Base-by-base conservation (phyloP, 768 basidiomycete genomes). In the Boletus sensibilis region DNA sequence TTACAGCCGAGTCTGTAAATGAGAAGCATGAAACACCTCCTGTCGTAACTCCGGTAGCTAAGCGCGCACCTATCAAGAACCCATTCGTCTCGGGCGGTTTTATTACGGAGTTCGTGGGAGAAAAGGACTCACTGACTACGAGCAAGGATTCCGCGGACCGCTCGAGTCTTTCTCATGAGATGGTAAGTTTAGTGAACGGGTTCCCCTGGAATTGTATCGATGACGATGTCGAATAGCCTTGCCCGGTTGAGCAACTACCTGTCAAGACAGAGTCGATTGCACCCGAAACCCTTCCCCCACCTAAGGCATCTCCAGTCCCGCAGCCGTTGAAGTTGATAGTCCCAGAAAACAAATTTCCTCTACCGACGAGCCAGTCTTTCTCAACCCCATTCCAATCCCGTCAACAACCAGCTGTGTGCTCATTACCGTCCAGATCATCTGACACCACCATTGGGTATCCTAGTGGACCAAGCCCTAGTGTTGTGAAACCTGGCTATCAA, bases 21-120 rank as follows among this genome's bases (percentile, higher is more conserved):
- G 62, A 64, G 43, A 70, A 59, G 27, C 41, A 43, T 18, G 57
- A 54, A 31, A 29, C 50, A 9, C 49, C 57, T 23, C 29, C 49
- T 14, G 43, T 53, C 34, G 23, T 49, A 39, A 49, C 58, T 16
- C 20, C 37, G 4, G 47, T 35, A 41, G 41, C 55, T 27, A 62
- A 62, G 55, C 70, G 67, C 39, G 53, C 60, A 9, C 39, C 58
- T 4, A 44, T 72, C 38, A 64, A 66, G 42, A 81, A 78, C 63
- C 74, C 79, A n/a, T 81, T 82, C 53, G 75, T 82, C 12, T 80
- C 80, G 11, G 78, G 74, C n/a, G 79, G 81, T 20, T 77, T 79
- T 44, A 67, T 80, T 54, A 77, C 76, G 14, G 78, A 78, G 48
- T 80, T 81, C 35, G 72, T 72, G 33, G 72, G 71, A 20, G 61